Conservation (phyloP, 257 asterid species). For the Misopates orontium region DNA sequence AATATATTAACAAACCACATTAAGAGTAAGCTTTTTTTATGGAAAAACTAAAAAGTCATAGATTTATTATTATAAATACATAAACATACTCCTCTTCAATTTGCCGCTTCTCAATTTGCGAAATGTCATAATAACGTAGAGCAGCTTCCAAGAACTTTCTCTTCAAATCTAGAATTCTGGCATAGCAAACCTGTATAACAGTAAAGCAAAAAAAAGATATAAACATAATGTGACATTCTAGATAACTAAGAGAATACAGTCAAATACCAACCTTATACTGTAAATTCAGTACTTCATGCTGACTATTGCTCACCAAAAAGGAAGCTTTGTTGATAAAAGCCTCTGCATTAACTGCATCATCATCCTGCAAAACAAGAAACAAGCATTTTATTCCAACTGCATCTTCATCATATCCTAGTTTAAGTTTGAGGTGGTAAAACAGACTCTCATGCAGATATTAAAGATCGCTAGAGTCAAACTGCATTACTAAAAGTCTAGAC, state of each 20-base stretch:
- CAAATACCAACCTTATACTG: constrained; percentile 72
- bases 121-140: constrained; percentile 88
- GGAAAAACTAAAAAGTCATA: not conserved
- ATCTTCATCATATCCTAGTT: constrained; percentile 14
- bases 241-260: constrained; percentile 7
- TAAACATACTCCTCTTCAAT: constrained; percentile 89
- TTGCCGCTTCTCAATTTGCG: constrained; percentile 96
- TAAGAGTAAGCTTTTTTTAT: not conserved
- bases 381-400: constrained; percentile 21
- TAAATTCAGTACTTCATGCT: constrained; percentile 85
- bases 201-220: not conserved
- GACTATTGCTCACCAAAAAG: constrained; percentile 87
- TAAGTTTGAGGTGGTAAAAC: constrained; percentile 9
- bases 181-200: constrained; percentile 80
- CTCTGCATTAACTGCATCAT: constrained; percentile 97
- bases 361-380: constrained; percentile 63
- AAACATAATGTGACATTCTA: constrained; percentile 8
- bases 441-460: constrained; percentile 1
- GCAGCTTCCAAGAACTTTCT: constrained; percentile 99
- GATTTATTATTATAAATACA: no score
- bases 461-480: constrained; percentile 16
- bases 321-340: constrained; percentile 98
- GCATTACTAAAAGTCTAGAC: not conserved
- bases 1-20: not conserved
- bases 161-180: constrained; percentile 92